Percentiles rank a stretch among this genome's conserved stretches.
Conservation (phyloP, 306 rosid genomes). For the Dalbergia oliveri region DNA sequence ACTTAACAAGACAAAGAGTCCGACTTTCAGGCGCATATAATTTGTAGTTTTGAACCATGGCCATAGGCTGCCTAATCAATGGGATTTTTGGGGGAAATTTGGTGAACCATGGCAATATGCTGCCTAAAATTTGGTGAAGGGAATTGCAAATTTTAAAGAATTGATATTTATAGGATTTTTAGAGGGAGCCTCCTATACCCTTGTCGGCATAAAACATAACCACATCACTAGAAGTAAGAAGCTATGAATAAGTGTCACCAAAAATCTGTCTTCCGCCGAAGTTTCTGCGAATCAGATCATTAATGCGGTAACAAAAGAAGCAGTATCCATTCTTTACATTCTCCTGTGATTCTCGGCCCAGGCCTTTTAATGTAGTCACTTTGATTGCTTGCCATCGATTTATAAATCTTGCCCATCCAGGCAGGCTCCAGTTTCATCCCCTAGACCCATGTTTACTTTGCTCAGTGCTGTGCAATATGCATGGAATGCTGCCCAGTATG, state of each 20-base stretch:
- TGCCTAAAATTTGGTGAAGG: not conserved
- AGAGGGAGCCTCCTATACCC: not conserved
- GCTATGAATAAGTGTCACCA: not conserved
- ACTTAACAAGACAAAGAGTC: not conserved
- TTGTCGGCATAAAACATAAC: not conserved
- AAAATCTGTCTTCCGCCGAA: not conserved
- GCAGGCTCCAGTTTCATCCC: not conserved
- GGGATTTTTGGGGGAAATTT: too few relatives aligned
- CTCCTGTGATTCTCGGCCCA: not conserved
- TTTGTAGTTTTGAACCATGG: not conserved
- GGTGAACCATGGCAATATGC: not conserved
- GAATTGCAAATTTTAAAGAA: not conserved
- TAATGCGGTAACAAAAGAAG: not conserved
- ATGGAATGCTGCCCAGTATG: not conserved
- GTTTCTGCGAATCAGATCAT: not conserved
- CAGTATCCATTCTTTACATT: not conserved
- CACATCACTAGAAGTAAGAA: not conserved
- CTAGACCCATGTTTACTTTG: not conserved
- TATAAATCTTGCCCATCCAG: not conserved
- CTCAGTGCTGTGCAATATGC: not conserved
- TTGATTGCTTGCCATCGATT: not conserved
- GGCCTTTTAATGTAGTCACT: not conserved
- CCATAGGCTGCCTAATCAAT: slow-evolving; percentile 1
- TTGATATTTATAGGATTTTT: not conserved
- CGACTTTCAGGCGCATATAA: not conserved